Base-by-base conservation (phyloP, 805 yeast genomes). In the Wickerhamomyces tratensis region DNA sequence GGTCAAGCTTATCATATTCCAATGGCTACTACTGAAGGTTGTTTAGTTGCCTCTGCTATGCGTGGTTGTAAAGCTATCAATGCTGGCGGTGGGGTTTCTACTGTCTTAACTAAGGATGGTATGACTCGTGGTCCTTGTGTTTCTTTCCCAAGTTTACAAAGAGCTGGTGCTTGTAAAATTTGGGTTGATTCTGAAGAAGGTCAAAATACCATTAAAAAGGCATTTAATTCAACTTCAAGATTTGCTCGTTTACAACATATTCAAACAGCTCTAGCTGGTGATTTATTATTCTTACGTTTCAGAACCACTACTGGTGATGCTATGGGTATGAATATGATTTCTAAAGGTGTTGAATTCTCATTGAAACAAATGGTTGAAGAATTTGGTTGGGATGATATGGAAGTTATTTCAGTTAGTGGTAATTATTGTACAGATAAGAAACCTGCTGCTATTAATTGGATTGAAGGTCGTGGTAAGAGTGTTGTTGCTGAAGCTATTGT, bases 51-150 rank as follows among this genome's bases (percentile, higher is more conserved):
- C 5, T 88, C 97, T 15, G 83, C 98, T 12, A 91, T 87, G 95
- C 84, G 99, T 65, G 99, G 99, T 51, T 93, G 98, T 70, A 93
- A 93, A 61, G 98, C 98, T 27, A 84, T 93, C 51, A 93, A 93
- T 61, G 80, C 91, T 7, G 98, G 98, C 46, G 97, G 98, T 41
- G 99, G 99, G 63, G 95, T 85, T 29, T 69, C 76, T 40, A 86
- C 98, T 30, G 95, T 91, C 26, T 72, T 93, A 51, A 86, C 96
- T 12, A 84, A 80, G 52, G 99, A 93, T 61, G 97, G 98, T 63
- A 93, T 93, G 99, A 89, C 98, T 14, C 84, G 99, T 69, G 99
- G 98, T 35, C 99, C 99, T 37, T 88, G 96, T 74, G 96, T 93
- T 41, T 69, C 84, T 31, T 93, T 93, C 72, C 84, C 93, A 37